Evolutionary conservation across 371 early-diverging fungal genomes (phyloP).

Genomic region (Mortierella sp.): DNA sequence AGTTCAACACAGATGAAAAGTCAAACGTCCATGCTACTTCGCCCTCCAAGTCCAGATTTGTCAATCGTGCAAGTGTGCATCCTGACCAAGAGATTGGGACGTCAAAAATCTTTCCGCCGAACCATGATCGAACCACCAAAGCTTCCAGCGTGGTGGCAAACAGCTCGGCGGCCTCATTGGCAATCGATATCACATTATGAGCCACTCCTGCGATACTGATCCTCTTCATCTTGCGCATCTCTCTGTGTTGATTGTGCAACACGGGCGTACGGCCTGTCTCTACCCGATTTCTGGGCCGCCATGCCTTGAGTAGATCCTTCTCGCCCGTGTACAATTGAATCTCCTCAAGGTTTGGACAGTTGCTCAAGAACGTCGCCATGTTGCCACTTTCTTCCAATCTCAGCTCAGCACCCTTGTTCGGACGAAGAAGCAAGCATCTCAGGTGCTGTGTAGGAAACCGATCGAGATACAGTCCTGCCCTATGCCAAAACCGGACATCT

Average conservation of each 20-base stretch:
- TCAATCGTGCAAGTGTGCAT: conserved; percentile 15
- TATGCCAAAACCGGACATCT: conserved; percentile 41
- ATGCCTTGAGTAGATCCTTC: conserved; percentile 21
- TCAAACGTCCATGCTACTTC: conserved; percentile 52
- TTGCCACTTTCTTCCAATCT: conserved; percentile 9
- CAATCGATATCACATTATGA: conserved; percentile 20
- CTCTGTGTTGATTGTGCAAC: background rate
- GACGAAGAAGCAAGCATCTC: conserved; percentile 20
- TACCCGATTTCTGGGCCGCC: conserved; percentile 12
- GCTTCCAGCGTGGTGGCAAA: conserved; percentile 34
- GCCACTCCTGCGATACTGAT: conserved; percentile 32
- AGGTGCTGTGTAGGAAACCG: conserved; percentile 30
- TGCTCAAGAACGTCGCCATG: conserved; percentile 20
- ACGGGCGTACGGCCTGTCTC: background rate
- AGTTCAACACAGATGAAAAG: conserved; percentile 26
- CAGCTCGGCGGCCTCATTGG: conserved; percentile 37
- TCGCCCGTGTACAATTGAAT: conserved; percentile 27
- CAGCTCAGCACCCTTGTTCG: conserved; percentile 25
- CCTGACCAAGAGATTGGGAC: conserved; percentile 34
- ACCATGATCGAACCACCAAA: conserved; percentile 39
- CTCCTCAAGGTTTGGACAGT: conserved; percentile 27
- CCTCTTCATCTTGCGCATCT: conserved; percentile 18
- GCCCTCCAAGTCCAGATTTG: conserved; percentile 37
- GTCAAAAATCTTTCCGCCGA: conserved; percentile 27
- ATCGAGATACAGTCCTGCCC: conserved; percentile 38